Evolutionary conservation across 2,329 filamentous ascomycete genomes (phyloP), one percentile per base, ranked within the genome.

Genomic region (Penicillium capsulatum): DNA sequence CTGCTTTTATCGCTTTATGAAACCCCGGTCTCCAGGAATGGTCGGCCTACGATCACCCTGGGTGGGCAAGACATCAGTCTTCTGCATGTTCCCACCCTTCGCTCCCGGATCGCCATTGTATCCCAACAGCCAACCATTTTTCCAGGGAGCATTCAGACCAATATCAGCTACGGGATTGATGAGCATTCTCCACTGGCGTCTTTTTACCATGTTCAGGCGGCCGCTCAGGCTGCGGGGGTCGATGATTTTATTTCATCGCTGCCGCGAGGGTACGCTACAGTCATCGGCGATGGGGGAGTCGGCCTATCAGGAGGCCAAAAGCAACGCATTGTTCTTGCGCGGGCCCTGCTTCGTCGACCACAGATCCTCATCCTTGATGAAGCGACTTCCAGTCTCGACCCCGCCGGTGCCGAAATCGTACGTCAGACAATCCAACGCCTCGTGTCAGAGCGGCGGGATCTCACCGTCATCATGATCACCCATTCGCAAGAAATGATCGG

Each of bases 401-500:
- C 75, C 0, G 77, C 82, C 50, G 83, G 76, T 27, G 81, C 86
- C 0, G 73, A 73, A 2, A 65, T 74, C 2, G 75, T 96, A 3
- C 71, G 84, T 9, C 65, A 75, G 7, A 83, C 83, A 0, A 72
- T 94, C 28, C 63, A 62, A 24, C 57, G 58, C 0, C 64, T 92
- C 1, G 68, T 82, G 9, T 45, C 51, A 1, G 41, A 43, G 7
- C 53, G 54, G 9, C 46, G 55, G 3, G 69, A 68, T 0, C 75
- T 87, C 61, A 84, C 84, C 0, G 79, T 94, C 0, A 72, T 96
- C 11, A 75, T 94, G 16, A 83, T 94, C 27, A 95, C 89, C 34
- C 91, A 96, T 65, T 79, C 76, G 40, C 73, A 71, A 45, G 83
- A 91, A 57, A 94, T 95, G 87, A 96, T 97, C 86, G 74, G 75